phyloP scores from a whole-genome alignment of 2,329 filamentous ascomycete species.

The Pseudogymnoascus sp. region DNA sequence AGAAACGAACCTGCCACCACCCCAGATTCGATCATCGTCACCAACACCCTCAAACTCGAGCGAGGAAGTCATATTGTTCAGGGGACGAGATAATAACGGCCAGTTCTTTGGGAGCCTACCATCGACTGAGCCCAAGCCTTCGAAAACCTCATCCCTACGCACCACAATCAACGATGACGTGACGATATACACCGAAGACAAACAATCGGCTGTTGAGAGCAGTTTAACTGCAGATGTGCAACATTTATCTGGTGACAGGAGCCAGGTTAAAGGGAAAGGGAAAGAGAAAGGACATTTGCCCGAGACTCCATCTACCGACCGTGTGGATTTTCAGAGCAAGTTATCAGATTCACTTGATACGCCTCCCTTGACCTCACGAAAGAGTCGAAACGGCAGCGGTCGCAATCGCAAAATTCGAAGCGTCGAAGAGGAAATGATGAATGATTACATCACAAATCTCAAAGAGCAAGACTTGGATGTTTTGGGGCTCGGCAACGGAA shows the following conservation, averaged over 20 bases:
- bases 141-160: background rate
- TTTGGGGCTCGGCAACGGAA: constrained; percentile 7
- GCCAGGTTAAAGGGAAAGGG: background rate
- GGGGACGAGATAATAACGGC: constrained; percentile 37
- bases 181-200: constrained; percentile 1
- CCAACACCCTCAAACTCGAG: constrained; percentile 50
- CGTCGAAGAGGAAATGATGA: constrained; percentile 2
- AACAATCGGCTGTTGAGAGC: background rate
- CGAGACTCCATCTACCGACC: background rate
- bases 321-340: background rate
- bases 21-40: constrained; percentile 24
- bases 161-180: background rate
- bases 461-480: background rate
- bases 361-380: background rate
- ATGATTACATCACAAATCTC: constrained; percentile 3
- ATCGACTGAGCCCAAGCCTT: background rate
- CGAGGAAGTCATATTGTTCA: constrained; percentile 66
- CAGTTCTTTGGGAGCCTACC: constrained; percentile 1
- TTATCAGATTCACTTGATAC: background rate
- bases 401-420: background rate
- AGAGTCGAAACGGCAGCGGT: background rate
- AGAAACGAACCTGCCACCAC: constrained; percentile 27
- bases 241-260: background rate
- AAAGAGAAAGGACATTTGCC: background rate
- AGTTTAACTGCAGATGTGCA: background rate